Evolutionary conservation across 1,139 yeast genomes (phyloP), one percentile per base, ranked within the genome.

Genomic region (Lodderomyces elongisporus): DNA sequence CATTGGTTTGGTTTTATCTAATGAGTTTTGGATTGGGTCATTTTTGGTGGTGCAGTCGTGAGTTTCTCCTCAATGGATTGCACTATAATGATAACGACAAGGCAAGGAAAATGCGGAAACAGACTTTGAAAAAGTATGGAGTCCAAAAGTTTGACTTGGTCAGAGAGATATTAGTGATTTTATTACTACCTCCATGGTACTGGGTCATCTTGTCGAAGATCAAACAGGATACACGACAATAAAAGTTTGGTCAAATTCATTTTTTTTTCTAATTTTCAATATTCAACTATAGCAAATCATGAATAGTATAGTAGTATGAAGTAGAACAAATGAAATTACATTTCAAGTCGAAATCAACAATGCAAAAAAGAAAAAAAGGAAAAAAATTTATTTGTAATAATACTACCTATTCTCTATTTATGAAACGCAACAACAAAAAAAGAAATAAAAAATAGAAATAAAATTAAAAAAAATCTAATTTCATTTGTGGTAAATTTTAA

Each of bases 141-240:
- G 32, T 43, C 2, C 36, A 32, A 20, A 38, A 41, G 17, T 26
- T 23, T 9, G 51, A 48, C 34, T 13, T 42, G 16, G 35, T 46
- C 7, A 45, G 44, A 29, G 46, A 41, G 7, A 9, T 41, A 7
- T 25, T 52, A 17, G 35, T 43, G 9, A n/a, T 36, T 14, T 17
- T 58, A 3, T 32, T 60, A 26, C 36, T 62, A n/a, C 71, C 71
- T 3, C 70, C 70, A 1, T 64, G 70, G 70, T 62, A 65, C 41
- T 62, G 67, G 66, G 28, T 49, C 7, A 40, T 50, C 10, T 38
- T 44, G 18, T 27, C 38, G 3, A 43, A 37, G 28, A 40, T 49
- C 10, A 40, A 40, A 30, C 27, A 37, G 14, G 18, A 14, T 12
- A 25, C 10, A 20, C n/a, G n/a, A n/a, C n/a, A n/a, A n/a, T n/a